phyloP scores from a whole-genome alignment of 108 stramenopile species.

The Skeletonema menzelii region DNA sequence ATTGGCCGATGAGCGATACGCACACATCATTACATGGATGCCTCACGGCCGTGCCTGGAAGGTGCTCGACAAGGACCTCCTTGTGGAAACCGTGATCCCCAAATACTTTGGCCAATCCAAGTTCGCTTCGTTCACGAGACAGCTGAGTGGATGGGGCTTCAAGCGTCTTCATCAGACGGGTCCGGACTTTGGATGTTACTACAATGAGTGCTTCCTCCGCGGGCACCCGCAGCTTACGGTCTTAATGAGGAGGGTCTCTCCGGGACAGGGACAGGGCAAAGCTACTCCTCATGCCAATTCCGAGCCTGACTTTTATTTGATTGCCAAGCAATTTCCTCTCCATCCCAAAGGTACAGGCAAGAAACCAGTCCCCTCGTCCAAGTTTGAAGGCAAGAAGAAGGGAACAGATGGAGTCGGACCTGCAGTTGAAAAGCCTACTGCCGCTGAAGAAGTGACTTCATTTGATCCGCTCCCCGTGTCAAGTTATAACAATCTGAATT shows the following conservation, averaged over 20 bases:
- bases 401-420: too few relatives aligned
- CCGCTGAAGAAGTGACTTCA: too few relatives aligned
- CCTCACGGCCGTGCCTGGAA: neutral
- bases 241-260: constrained; percentile 2
- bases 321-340: neutral
- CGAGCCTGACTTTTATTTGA: constrained; percentile 11
- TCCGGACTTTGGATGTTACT: constrained; percentile 10
- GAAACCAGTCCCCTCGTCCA: too few relatives aligned
- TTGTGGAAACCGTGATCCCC: neutral
- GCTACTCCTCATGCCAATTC: neutral
- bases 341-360: too few relatives aligned
- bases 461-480: too few relatives aligned
- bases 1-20: neutral
- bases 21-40: neutral
- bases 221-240: constrained; percentile 2
- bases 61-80: neutral
- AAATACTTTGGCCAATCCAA: neutral
- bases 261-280: neutral
- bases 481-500: too few relatives aligned
- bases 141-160: constrained; percentile 1
- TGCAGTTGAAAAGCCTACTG: too few relatives aligned
- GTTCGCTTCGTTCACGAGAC: neutral
- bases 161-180: neutral
- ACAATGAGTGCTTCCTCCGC: constrained; percentile 18
- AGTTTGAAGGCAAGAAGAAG: too few relatives aligned